Conservation (phyloP, 2,329 filamentous ascomycete genomes). For the Penicillium sp. region DNA sequence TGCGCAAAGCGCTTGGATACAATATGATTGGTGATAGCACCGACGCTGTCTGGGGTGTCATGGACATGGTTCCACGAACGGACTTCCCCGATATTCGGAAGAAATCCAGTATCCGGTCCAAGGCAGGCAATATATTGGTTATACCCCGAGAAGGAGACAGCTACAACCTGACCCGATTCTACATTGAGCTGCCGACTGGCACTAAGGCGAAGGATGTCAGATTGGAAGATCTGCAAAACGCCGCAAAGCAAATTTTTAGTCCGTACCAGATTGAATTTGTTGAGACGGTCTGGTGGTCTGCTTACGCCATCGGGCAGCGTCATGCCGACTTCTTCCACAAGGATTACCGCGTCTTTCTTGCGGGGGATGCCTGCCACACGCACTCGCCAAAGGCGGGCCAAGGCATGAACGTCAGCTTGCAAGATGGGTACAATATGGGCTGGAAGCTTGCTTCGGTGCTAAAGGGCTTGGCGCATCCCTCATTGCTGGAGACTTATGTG, state of each 20-base stretch:
- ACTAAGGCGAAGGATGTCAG: slow-evolving; percentile 46
- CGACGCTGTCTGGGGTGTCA: slow-evolving; percentile 52
- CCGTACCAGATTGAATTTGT: slow-evolving; percentile 50
- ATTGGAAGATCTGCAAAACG: slow-evolving; percentile 46
- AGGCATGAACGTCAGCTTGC: slow-evolving; percentile 47
- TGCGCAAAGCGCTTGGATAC: slow-evolving; percentile 34
- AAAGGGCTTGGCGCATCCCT: slow-evolving; percentile 35
- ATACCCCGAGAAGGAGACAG: slow-evolving; percentile 48
- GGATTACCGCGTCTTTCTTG: slow-evolving; percentile 56
- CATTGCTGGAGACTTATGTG: slow-evolving; percentile 47
- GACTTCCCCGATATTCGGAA: slow-evolving; percentile 46
- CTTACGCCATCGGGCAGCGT: slow-evolving; percentile 62
- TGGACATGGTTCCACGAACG: slow-evolving; percentile 45
- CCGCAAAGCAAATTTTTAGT: slow-evolving; percentile 46
- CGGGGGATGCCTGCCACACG: slow-evolving; percentile 60
- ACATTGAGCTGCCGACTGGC: slow-evolving; percentile 50
- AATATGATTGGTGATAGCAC: slow-evolving; percentile 53
- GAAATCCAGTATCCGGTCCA: slow-evolving; percentile 42
- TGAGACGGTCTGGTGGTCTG: slow-evolving; percentile 59
- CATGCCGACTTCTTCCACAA: slow-evolving; percentile 62
- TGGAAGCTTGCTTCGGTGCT: slow-evolving; percentile 51
- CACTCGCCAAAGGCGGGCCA: slow-evolving; percentile 65
- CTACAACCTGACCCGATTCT: slow-evolving; percentile 52
- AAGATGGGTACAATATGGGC: slow-evolving; percentile 54
- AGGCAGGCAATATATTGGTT: slow-evolving; percentile 41